Percentiles rank a stretch among this genome's conserved stretches.
These are phyloP conservation scores for Afroboletus lepidellus DNA, from an alignment of 1,284 basidiomycete genomes.

Conservation along the genomic window DNA sequence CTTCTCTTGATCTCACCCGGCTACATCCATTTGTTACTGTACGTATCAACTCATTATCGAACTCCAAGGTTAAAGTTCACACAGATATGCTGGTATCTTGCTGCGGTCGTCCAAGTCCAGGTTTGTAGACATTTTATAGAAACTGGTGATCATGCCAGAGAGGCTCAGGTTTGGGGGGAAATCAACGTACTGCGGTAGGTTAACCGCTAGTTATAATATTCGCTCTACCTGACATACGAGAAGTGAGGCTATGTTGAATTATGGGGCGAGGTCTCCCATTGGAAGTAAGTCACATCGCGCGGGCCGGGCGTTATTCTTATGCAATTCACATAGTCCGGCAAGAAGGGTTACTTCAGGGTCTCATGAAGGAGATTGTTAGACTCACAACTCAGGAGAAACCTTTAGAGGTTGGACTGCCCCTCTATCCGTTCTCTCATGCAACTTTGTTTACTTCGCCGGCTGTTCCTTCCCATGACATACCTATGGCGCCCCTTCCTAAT, in stretches of 20 bases:
- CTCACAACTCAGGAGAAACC: conserved; percentile 76
- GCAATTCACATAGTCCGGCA: conserved; percentile 56
- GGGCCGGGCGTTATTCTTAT: conserved; percentile 12
- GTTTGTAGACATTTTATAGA: conserved; percentile 82
- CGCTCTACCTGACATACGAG: conserved; percentile 10
- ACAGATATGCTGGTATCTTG: conserved; percentile 87
- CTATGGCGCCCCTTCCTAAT: conserved; percentile 42
- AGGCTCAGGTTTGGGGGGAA: conserved; percentile 78
- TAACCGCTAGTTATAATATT: neutral
- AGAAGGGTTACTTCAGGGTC: conserved; percentile 74
- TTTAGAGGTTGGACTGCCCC: conserved; percentile 70
- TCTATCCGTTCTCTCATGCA: conserved; percentile 74
- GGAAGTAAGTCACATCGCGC: conserved; percentile 60
- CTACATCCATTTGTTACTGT: conserved; percentile 80
- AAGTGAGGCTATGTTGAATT: conserved; percentile 78
- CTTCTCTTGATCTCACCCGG: conserved; percentile 73
- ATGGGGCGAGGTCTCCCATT: conserved; percentile 75
- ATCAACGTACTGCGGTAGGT: conserved; percentile 74
- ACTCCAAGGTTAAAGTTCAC: conserved; percentile 14
- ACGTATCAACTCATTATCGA: conserved; percentile 28
- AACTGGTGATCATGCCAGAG: conserved; percentile 62
- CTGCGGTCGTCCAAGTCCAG: conserved; percentile 79
- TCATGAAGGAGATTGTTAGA: conserved; percentile 81
- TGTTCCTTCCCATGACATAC: conserved; percentile 20
- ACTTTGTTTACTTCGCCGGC: conserved; percentile 53